A percentile compares a stretch with the other conserved stretches of the same genome.
These are phyloP conservation scores for Dothistroma septosporum DNA, from an alignment of 2,329 filamentous ascomycete genomes.

Conservation along the genomic window DNA sequence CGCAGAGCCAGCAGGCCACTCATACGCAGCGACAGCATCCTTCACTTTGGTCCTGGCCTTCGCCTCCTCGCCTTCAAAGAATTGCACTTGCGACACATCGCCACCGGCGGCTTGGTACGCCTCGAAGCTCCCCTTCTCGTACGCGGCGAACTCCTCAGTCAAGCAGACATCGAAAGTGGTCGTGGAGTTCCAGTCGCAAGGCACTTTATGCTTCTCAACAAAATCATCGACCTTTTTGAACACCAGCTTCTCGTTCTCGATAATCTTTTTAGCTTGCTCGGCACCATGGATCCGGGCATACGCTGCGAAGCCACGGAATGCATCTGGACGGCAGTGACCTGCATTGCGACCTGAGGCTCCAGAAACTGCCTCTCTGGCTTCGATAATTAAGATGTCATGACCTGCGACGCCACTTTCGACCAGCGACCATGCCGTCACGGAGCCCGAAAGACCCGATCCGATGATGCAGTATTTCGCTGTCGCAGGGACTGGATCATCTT, in stretches of 20 bases:
- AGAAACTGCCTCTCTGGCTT: slow-evolving; percentile 44
- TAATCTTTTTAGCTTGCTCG: slow-evolving; percentile 46
- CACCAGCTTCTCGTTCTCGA: slow-evolving; percentile 44
- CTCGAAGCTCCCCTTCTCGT: slow-evolving; percentile 41
- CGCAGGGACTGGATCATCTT: slow-evolving; percentile 29
- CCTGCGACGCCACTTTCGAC: slow-evolving; percentile 34
- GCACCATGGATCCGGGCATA: slow-evolving; percentile 43
- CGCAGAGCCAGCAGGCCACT: slow-evolving; percentile 49
- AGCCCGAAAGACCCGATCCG: slow-evolving; percentile 44
- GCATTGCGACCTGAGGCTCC: slow-evolving; percentile 46
- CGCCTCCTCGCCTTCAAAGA: slow-evolving; percentile 41
- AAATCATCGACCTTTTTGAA: slow-evolving; percentile 41
- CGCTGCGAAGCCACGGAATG: slow-evolving; percentile 47
- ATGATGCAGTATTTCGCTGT: slow-evolving; percentile 39
- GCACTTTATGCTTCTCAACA: slow-evolving; percentile 39
- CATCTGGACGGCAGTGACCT: slow-evolving; percentile 46
- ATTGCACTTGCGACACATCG: slow-evolving; percentile 42
- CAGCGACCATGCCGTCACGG: slow-evolving; percentile 41
- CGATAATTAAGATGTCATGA: slow-evolving; percentile 40
- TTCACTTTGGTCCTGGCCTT: slow-evolving; percentile 37
- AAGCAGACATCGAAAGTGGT: slow-evolving; percentile 50
- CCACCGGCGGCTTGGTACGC: slow-evolving; percentile 43
- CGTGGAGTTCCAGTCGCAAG: slow-evolving; percentile 46
- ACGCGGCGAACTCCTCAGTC: slow-evolving; percentile 45
- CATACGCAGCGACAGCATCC: slow-evolving; percentile 45